These are phyloP conservation scores for Backusella parvicylindrica DNA, from an alignment of 192 early-diverging fungal species.

Conservation along the genomic window DNA sequence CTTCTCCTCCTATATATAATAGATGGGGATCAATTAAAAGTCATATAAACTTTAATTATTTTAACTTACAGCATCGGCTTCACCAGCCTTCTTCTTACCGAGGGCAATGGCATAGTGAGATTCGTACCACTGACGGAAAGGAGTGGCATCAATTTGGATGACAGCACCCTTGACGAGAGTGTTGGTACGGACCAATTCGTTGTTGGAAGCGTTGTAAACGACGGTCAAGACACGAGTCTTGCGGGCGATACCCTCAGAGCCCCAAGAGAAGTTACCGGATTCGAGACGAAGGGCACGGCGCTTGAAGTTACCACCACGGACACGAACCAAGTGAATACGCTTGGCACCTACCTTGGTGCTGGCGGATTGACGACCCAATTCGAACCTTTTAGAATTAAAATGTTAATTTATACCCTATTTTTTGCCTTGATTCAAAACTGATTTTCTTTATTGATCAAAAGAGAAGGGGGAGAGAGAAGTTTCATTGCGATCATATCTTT, in stretches of 20 bases:
- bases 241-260: slow-evolving; percentile 89
- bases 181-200: slow-evolving; percentile 99
- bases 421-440: not conserved
- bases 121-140: slow-evolving; percentile 99
- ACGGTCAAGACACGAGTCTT: slow-evolving; percentile 95
- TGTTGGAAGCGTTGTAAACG: slow-evolving; percentile 99
- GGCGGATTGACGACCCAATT: slow-evolving; percentile 97
- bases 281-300: slow-evolving; percentile 98
- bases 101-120: slow-evolving; percentile 89
- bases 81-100: slow-evolving; percentile 79
- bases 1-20: slow-evolving; percentile 46
- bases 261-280: slow-evolving; percentile 97
- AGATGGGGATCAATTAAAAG: not conserved
- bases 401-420: not conserved
- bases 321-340: slow-evolving; percentile 94
- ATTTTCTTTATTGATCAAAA: not conserved
- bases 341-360: slow-evolving; percentile 97
- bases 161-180: slow-evolving; percentile 98
- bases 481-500: not conserved
- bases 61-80: slow-evolving; percentile 34
- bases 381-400: slow-evolving; percentile 56
- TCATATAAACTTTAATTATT: too few species aligned
- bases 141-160: slow-evolving; percentile 97
- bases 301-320: slow-evolving; percentile 99
- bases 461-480: not conserved